phyloP scores from a whole-genome alignment of 2,329 filamentous ascomycete genomes.

The Neonectria neomacrospora region DNA sequence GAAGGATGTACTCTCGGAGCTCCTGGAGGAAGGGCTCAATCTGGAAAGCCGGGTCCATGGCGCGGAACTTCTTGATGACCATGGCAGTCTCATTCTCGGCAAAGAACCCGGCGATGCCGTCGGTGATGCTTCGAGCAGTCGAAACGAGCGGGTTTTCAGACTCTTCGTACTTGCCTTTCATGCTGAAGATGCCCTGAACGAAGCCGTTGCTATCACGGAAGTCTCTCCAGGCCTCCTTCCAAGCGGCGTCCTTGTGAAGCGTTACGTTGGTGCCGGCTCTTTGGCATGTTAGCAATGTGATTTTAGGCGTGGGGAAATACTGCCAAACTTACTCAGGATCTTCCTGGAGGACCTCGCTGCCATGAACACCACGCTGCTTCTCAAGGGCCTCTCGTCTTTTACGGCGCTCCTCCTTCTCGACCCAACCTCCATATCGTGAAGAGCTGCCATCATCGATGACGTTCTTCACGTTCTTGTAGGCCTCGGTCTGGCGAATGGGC shows the following conservation, averaged over 20 bases:
- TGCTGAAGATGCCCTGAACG: conserved; percentile 86
- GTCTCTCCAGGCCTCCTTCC: conserved; percentile 98
- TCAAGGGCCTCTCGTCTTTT: conserved; percentile 81
- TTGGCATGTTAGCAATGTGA: conserved; percentile 45
- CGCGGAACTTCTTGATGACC: conserved; percentile 97
- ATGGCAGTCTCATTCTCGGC: conserved; percentile 97
- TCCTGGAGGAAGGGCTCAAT: conserved; percentile 94
- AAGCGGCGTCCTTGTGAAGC: conserved; percentile 94
- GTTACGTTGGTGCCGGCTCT: conserved; percentile 96
- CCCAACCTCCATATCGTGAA: conserved; percentile 94
- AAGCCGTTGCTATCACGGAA: conserved; percentile 92
- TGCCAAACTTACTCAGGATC: conserved; percentile 80
- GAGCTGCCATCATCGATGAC: conserved; percentile 98
- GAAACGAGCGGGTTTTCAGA: conserved; percentile 96
- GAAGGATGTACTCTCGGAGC: conserved; percentile 96
- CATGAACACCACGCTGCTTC: conserved; percentile 63
- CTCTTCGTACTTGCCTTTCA: conserved; percentile 91
- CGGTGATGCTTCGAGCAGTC: conserved; percentile 92
- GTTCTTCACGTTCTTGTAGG: conserved; percentile 93
- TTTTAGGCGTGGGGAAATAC: no score
- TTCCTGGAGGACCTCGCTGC: conserved; percentile 74
- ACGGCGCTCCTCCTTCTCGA: conserved; percentile 93
- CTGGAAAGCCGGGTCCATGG: conserved; percentile 95
- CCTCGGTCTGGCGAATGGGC: conserved; percentile 92
- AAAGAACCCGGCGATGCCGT: conserved; percentile 93